Percentiles rank a stretch among this genome's conserved stretches.
Evolutionary conservation across 192 early-diverging fungal species (phyloP).

Genomic region (Coemansia sp.): DNA sequence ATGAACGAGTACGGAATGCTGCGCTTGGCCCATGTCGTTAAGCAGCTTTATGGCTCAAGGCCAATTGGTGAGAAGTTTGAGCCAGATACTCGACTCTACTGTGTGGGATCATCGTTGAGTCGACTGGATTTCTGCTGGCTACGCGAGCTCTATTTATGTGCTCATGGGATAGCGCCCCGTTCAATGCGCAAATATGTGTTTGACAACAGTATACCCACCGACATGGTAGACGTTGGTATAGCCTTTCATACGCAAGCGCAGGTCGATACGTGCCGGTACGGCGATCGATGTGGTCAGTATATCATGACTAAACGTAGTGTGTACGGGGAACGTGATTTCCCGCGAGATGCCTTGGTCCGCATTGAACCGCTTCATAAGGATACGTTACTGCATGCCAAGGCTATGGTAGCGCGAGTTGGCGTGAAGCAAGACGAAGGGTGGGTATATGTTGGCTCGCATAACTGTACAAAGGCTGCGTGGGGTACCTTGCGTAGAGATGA

Average conservation of each 20-base stretch:
- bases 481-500: constrained; percentile 3
- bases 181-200: neutral
- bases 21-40: constrained; percentile 13
- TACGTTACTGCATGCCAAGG: constrained; percentile 37
- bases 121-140: constrained; percentile 23
- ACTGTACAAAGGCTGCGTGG: constrained; percentile 41
- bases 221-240: constrained; percentile 24
- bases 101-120: constrained; percentile 29
- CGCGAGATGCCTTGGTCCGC: neutral
- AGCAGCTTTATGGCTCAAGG: neutral
- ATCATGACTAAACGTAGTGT: constrained; percentile 2
- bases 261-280: constrained; percentile 4
- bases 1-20: constrained; percentile 28
- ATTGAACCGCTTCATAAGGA: neutral
- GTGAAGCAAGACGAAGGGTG: constrained; percentile 16
- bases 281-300: neutral
- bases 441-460: constrained; percentile 42
- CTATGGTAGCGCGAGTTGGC: constrained; percentile 14
- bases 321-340: constrained; percentile 11
- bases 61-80: neutral
- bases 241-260: constrained; percentile 32
- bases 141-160: constrained; percentile 33
- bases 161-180: constrained; percentile 8
- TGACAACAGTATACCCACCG: constrained; percentile 3
- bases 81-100: constrained; percentile 20